Conservation (phyloP, 2,329 filamentous ascomycete species). For the Aspergillus latus region DNA sequence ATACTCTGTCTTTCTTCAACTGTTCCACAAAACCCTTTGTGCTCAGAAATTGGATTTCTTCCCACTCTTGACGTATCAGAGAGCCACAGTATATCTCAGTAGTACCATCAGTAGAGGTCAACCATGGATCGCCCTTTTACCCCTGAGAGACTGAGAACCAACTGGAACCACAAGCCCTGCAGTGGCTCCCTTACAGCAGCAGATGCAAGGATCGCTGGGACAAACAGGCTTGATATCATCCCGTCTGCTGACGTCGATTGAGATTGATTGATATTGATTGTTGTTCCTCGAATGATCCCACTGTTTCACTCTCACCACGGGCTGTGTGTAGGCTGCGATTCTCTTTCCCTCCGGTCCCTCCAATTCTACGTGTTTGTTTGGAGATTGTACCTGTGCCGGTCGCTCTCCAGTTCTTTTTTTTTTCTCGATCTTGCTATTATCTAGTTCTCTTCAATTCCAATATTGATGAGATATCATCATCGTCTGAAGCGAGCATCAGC, state of each 20-base stretch:
- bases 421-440: background rate
- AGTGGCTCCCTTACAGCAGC: constrained; percentile 5
- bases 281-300: background rate
- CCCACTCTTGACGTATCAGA: background rate
- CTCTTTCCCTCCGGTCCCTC: background rate
- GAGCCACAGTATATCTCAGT: background rate
- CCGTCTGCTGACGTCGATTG: background rate
- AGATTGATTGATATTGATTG: background rate
- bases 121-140: background rate
- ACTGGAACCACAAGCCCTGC: background rate
- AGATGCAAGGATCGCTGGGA: constrained; percentile 7
- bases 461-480: too few species aligned
- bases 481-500: background rate
- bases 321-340: background rate
- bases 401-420: background rate
- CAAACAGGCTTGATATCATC: constrained; percentile 11
- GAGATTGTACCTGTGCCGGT: background rate
- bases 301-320: background rate
- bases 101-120: background rate
- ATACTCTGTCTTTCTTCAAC: background rate
- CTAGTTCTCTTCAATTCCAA: background rate
- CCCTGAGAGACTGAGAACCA: constrained; percentile 1
- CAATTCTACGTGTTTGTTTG: background rate
- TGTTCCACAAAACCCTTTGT: background rate
- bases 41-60: background rate